phyloP scores from a whole-genome alignment of 2,329 filamentous ascomycete genomes.

The Exophiala calicioides region DNA sequence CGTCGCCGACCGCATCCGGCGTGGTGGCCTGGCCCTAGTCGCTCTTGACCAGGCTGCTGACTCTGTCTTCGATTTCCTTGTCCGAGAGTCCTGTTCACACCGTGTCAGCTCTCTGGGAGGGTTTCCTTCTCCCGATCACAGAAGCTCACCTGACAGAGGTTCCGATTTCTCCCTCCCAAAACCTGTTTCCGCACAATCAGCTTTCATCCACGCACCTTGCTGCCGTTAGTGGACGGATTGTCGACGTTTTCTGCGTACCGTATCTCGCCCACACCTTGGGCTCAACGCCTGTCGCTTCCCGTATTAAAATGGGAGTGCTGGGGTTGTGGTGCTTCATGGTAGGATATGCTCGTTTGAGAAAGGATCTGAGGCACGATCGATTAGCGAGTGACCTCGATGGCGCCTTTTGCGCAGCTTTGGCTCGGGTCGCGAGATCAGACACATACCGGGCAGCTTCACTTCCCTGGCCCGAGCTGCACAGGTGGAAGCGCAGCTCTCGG shows the following conservation, averaged over 20 bases:
- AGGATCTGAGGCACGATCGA: too few relatives aligned
- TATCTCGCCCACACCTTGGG: slow-evolving; percentile 92
- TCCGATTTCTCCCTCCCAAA: slow-evolving; percentile 69
- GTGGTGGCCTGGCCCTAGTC: slow-evolving; percentile 27
- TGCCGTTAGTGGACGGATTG: too few relatives aligned
- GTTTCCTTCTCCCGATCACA: neutral
- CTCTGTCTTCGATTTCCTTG: slow-evolving; percentile 69
- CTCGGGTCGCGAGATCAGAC: too few relatives aligned
- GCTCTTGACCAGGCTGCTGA: slow-evolving; percentile 63
- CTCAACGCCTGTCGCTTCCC: slow-evolving; percentile 81
- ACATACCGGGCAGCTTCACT: slow-evolving; percentile 83
- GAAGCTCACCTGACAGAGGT: slow-evolving; percentile 57
- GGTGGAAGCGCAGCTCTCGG: slow-evolving; percentile 95
- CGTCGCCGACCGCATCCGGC: too few relatives aligned
- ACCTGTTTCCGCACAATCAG: slow-evolving; percentile 46
- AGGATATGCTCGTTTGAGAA: slow-evolving; percentile 87
- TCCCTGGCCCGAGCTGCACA: slow-evolving; percentile 91
- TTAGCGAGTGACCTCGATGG: too few relatives aligned
- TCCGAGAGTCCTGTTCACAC: slow-evolving; percentile 61
- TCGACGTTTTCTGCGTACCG: slow-evolving; percentile 70
- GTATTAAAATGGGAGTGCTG: slow-evolving; percentile 86
- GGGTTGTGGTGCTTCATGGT: slow-evolving; percentile 99
- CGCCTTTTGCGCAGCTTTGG: too few relatives aligned
- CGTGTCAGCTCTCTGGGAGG: slow-evolving; percentile 8
- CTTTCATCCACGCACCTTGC: neutral